Percentiles rank a stretch among this genome's conserved stretches.
Evolutionary conservation across 805 yeast species (phyloP).

Genomic region (Saccharomycopsis sp.): DNA sequence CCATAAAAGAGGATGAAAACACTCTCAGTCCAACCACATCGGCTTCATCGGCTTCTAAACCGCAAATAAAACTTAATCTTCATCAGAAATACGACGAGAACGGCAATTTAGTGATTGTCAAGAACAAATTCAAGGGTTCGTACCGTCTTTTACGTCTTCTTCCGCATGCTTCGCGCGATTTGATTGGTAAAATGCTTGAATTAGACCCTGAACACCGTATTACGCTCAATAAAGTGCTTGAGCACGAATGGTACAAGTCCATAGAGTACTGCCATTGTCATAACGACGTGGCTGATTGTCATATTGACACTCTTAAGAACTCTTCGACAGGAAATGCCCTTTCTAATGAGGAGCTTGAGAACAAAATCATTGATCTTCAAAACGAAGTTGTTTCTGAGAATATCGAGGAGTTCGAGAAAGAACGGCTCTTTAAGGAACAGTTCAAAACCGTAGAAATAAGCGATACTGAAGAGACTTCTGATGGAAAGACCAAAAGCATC

Average conservation of each 20-base stretch:
- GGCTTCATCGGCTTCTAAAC: neutral
- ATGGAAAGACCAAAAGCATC: slow-evolving; percentile 4
- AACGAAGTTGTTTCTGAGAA: slow-evolving; percentile 18
- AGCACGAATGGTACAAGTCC: slow-evolving; percentile 50
- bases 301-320: slow-evolving; percentile 1
- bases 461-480: slow-evolving; percentile 13
- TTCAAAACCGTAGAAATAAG: slow-evolving; percentile 18
- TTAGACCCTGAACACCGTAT: slow-evolving; percentile 55
- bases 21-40: slow-evolving; percentile 5
- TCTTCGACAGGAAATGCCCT: slow-evolving; percentile 1
- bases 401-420: slow-evolving; percentile 21
- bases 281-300: slow-evolving; percentile 9
- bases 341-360: slow-evolving; percentile 17
- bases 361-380: slow-evolving; percentile 16
- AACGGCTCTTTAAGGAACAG: slow-evolving; percentile 17
- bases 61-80: slow-evolving; percentile 5
- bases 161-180: slow-evolving; percentile 79
- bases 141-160: slow-evolving; percentile 71
- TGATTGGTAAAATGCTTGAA: slow-evolving; percentile 60
- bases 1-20: no score
- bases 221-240: slow-evolving; percentile 47
- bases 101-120: slow-evolving; percentile 25
- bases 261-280: slow-evolving; percentile 49
- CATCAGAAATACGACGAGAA: slow-evolving; percentile 23
- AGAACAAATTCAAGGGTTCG: slow-evolving; percentile 58